These are phyloP conservation scores for Talaromyces sp. DNA, from an alignment of 2,329 filamentous ascomycete genomes.

Conservation along the genomic window DNA sequence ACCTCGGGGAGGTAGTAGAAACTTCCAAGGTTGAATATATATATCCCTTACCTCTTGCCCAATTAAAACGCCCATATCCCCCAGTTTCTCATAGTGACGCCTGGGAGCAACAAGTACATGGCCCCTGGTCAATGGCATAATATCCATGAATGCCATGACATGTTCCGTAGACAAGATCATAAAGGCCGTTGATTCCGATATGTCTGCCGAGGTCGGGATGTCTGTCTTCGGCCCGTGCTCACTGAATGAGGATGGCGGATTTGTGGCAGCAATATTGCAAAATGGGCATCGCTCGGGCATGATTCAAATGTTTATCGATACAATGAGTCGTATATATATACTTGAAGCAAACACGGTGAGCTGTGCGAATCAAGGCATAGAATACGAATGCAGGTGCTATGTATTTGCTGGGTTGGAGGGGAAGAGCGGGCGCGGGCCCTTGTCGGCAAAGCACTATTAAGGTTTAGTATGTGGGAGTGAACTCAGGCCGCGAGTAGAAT, in stretches of 20 bases:
- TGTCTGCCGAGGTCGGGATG: constrained; percentile 9
- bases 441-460: too few relatives aligned
- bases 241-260: constrained; percentile 43
- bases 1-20: too few relatives aligned
- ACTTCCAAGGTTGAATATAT: too few relatives aligned
- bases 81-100: constrained; percentile 74
- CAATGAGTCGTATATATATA: too few relatives aligned
- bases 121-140: constrained; percentile 80
- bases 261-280: constrained; percentile 59
- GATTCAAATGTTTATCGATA: neutral
- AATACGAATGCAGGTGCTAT: neutral
- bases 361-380: neutral
- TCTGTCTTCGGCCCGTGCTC: constrained; percentile 27
- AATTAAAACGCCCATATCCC: constrained; percentile 66
- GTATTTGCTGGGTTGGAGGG: neutral
- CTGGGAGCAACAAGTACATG: constrained; percentile 84
- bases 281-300: constrained; percentile 54
- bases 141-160: constrained; percentile 88
- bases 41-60: constrained; percentile 64
- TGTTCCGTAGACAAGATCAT: constrained; percentile 76
- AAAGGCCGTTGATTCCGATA: constrained; percentile 34
- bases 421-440: too few relatives aligned
- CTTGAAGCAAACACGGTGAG: too few relatives aligned
- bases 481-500: too few relatives aligned
- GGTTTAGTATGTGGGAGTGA: too few relatives aligned